A percentile compares a stretch with the other conserved stretches of the same genome.
phyloP scores from a whole-genome alignment of 768 basidiomycete genomes.

The Mycena maculata region DNA sequence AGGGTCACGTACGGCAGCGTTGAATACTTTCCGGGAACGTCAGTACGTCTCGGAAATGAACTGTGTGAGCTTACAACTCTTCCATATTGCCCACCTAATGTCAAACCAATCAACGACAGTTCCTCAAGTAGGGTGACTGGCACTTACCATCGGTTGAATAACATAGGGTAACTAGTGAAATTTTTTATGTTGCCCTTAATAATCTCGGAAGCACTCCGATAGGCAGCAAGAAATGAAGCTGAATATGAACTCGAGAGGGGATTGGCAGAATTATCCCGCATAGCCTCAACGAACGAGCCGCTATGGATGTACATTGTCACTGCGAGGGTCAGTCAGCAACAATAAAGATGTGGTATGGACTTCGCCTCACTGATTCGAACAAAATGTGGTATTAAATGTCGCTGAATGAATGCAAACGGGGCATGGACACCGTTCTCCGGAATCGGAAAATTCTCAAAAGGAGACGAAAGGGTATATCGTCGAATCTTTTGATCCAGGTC shows the following conservation, averaged over 20 bases:
- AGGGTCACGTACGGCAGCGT: conserved; percentile 20
- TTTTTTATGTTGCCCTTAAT: conserved; percentile 45
- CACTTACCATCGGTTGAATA: conserved; percentile 36
- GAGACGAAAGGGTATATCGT: conserved; percentile 3
- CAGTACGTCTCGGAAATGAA: background rate
- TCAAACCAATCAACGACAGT: conserved; percentile 46
- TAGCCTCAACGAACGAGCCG: conserved; percentile 58
- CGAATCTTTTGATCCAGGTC: conserved; percentile 56
- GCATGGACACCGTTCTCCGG: conserved; percentile 46
- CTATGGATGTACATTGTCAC: conserved; percentile 59
- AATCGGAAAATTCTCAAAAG: conserved; percentile 25
- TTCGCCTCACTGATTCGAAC: conserved; percentile 42
- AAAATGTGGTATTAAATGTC: conserved; percentile 46
- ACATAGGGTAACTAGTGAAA: conserved; percentile 32
- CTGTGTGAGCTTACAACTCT: conserved; percentile 30
- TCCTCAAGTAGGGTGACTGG: conserved; percentile 42
- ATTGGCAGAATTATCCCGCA: conserved; percentile 55
- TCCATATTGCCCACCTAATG: conserved; percentile 59
- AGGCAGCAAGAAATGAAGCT: conserved; percentile 61
- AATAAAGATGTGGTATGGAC: background rate
- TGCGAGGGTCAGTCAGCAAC: conserved; percentile 27
- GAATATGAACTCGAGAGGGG: conserved; percentile 59
- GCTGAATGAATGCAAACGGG: conserved; percentile 45
- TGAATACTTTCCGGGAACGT: conserved; percentile 20
- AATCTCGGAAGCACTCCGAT: conserved; percentile 58